Conservation (phyloP, 2,329 filamentous ascomycete genomes). For the Colletotrichum nymphaeae region DNA sequence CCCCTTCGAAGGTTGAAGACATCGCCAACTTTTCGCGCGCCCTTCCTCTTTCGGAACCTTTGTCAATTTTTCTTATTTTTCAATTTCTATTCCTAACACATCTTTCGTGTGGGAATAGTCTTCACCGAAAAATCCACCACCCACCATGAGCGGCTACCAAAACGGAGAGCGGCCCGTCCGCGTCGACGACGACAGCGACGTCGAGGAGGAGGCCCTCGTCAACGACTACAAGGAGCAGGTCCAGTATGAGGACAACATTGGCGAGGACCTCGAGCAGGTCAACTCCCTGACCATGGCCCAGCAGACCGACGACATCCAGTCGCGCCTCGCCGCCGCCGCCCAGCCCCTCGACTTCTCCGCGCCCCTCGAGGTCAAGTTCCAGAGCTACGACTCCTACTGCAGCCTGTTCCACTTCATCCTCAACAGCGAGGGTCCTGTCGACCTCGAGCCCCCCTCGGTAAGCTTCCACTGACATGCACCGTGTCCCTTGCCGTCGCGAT, state of each 20-base stretch:
- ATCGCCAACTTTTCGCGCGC: conserved; percentile 1
- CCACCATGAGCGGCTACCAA: conserved; percentile 69
- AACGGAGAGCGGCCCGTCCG: conserved; percentile 71
- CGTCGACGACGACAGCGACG: conserved; percentile 86
- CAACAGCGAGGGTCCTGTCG: conserved; percentile 98
- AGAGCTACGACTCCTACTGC: conserved; percentile 99
- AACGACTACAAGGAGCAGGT: conserved; percentile 97
- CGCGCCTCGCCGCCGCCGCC: conserved; percentile 89
- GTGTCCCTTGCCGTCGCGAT: background rate
- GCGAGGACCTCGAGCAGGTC: conserved; percentile 79
- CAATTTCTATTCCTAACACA: background rate
- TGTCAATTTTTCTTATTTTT: conserved; percentile 1
- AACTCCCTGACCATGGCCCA: conserved; percentile 76
- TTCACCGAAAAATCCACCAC: background rate
- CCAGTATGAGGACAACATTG: conserved; percentile 89
- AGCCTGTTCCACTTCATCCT: conserved; percentile 99
- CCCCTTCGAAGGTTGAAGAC: conserved; percentile 10
- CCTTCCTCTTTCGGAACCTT: background rate
- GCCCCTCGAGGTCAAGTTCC: conserved; percentile 95
- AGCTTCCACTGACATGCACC: conserved; percentile 50
- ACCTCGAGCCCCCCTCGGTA: conserved; percentile 96
- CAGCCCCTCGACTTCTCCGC: conserved; percentile 97
- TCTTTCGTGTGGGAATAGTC: background rate
- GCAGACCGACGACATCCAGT: conserved; percentile 91
- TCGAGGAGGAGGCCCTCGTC: conserved; percentile 94